Percentiles rank a stretch among this genome's conserved stretches.
Evolutionary conservation across 208 protist species (phyloP).

Genomic region (Zelonia costaricensis): DNA sequence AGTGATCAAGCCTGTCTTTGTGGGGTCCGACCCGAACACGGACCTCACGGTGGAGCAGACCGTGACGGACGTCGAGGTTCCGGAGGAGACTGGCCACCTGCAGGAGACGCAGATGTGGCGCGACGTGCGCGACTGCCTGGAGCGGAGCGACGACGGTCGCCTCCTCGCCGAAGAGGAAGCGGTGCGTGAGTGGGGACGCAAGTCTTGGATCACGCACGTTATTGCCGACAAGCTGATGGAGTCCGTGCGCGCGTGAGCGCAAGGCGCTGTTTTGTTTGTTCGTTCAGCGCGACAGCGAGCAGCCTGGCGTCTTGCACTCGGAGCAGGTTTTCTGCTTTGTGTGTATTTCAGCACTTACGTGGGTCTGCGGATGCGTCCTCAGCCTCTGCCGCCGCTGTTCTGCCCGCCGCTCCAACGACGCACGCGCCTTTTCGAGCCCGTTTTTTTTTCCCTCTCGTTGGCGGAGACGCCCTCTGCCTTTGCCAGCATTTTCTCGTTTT

Average conservation of each 20-base stretch:
- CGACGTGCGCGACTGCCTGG: conserved; percentile 35
- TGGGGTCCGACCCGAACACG: conserved; percentile 10
- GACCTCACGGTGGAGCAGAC: conserved; percentile 13
- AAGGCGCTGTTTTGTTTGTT: background rate
- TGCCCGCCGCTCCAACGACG: background rate
- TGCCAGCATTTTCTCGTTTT: too few relatives aligned
- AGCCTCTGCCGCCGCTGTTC: background rate
- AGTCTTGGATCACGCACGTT: conserved; percentile 55
- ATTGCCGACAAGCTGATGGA: conserved; percentile 51
- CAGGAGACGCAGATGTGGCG: conserved; percentile 68
- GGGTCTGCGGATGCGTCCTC: too few relatives aligned
- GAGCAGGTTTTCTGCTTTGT: background rate
- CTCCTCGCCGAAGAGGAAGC: conserved; percentile 33
- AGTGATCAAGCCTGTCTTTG: conserved; percentile 24
- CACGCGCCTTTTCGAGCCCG: background rate
- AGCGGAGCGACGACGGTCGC: conserved; percentile 11
- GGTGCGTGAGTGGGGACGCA: conserved; percentile 43
- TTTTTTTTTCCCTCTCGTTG: background rate
- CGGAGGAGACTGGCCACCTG: conserved; percentile 36
- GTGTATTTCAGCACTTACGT: background rate
- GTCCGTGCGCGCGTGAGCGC: conserved; percentile 22
- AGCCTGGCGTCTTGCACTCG: background rate
- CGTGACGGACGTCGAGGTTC: conserved; percentile 37
- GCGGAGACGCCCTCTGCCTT: too few relatives aligned
- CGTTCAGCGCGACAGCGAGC: background rate